These are phyloP conservation scores for Arachnomyces sp. DNA, from an alignment of 2,329 filamentous ascomycete species.

Conservation along the genomic window DNA sequence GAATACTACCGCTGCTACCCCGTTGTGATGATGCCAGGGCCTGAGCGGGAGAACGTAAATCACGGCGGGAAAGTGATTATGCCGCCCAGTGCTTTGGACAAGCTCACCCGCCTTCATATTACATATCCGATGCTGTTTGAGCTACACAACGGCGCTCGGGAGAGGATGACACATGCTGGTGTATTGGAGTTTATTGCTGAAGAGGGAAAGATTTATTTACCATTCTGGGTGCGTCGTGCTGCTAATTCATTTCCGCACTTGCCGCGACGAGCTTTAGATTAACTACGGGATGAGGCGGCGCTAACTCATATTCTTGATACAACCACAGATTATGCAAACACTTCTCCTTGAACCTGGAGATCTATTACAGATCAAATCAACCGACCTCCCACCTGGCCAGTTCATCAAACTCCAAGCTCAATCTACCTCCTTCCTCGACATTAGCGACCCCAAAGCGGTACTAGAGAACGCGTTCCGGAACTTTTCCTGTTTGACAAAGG, in stretches of 20 bases:
- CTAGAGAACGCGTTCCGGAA: slow-evolving; percentile 94
- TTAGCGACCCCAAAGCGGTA: slow-evolving; percentile 93
- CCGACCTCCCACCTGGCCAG: slow-evolving; percentile 78
- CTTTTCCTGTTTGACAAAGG: slow-evolving; percentile 86
- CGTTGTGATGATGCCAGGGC: slow-evolving; percentile 83
- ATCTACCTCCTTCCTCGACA: slow-evolving; percentile 86
- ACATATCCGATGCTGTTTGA: slow-evolving; percentile 97
- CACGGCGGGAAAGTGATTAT: slow-evolving; percentile 97
- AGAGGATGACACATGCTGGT: slow-evolving; percentile 79
- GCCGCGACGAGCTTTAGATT: neutral
- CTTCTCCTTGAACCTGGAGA: slow-evolving; percentile 84
- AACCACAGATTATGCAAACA: slow-evolving; percentile 77
- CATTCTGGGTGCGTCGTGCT: slow-evolving; percentile 66
- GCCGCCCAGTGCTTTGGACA: slow-evolving; percentile 92
- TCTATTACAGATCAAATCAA: slow-evolving; percentile 89
- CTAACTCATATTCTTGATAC: slow-evolving; percentile 5
- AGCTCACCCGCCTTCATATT: slow-evolving; percentile 89
- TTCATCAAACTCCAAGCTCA: slow-evolving; percentile 97
- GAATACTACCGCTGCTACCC: slow-evolving; percentile 98
- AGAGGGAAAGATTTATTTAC: slow-evolving; percentile 91
- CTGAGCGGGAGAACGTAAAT: slow-evolving; percentile 82
- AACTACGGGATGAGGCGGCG: slow-evolving; percentile 3
- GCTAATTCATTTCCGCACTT: too few species aligned
- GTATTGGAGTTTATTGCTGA: slow-evolving; percentile 97
- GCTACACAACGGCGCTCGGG: slow-evolving; percentile 77